Evolutionary conservation across 805 yeast species (phyloP), one percentile per base, ranked within the genome.

Genomic region (Yarrowia keelungensis): DNA sequence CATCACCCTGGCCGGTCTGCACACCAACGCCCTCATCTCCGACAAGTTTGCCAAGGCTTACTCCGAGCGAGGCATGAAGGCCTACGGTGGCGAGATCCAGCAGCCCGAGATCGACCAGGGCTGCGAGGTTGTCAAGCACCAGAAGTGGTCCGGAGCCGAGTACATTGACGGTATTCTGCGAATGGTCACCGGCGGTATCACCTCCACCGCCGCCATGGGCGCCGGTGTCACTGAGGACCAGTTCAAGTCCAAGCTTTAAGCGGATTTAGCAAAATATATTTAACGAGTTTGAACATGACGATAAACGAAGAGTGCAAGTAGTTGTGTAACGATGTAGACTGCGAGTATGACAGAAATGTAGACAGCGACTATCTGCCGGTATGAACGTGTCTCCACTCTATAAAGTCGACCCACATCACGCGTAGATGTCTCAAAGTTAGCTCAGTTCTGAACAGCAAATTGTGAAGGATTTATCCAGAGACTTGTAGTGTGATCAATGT

Each of bases 131-230:
- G 96, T 94, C 72, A 94, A 92, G 84, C 98, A 94, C 81, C 98
- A 94, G 81, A 92, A 93, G 80, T 94, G 98, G 98, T 92, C 97
- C 51, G 98, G 98, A 78, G 98, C 98, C 39, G 97, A 91, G 81
- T 93, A 92, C 83, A 89, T 94, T 76, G 98, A 94, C 80, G 89
- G 91, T 70, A 83, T 94, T 76, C 87, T 94, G 79, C 92, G 89
- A 80, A 83, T 92, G 80, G 95, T 92, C 35, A 89, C 95, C 69
- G 98, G 98, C 75, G 98, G 98, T 82, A 90, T 93, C 69, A 85
- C 93, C 65, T 89, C 97, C 19, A 94, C 98, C 61, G 97, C 98
- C 73, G 98, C 98, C 61, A 94, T 94, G 98, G 98, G 98, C 77
- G 89, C 89, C 71, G 98, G 98, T 83, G 98, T 94, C 73, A 94